Evolutionary conservation across 1,284 basidiomycete genomes (phyloP), one percentile per base, ranked within the genome.

Genomic region (Cystobasidium sp.): DNA sequence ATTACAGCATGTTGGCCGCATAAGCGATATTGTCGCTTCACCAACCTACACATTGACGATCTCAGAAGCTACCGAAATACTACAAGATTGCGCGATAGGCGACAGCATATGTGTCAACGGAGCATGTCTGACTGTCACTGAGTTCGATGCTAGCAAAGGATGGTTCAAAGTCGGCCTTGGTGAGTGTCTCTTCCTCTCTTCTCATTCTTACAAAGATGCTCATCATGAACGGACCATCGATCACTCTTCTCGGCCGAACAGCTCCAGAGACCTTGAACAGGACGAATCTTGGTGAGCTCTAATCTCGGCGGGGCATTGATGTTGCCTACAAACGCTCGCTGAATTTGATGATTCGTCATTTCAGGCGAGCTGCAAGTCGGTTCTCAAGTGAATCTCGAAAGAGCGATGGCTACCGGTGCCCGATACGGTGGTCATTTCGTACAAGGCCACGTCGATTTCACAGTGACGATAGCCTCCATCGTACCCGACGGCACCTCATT

Each of bases 371-470:
- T 93, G 75, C 87, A 87, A 77, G 88, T 90, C 8, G 93, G 92
- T 6, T 90, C 93, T 78, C 86, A 88, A 77, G 88, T 98, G 68
- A 98, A 99, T 83, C 87, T 96, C 65, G 96, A 99, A 85, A 88
- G 96, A 61, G 96, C 96, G 2, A 95, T 99, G 93, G 89, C 89
- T 16, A 90, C 91, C 0, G 91, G 96, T 83, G 89, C 89, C 10
- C 86, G 96, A 56, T 97, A 99, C 80, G 96, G 96, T 39, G 96
- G 96, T 6, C 96, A 99, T 82, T 95, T 97, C 81, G 97, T 99
- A 6, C 96, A 98, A 92, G 94, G 92, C 22, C 94, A 97, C 82
- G 91, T 99, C 76, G 97, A 99, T 81, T 89, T 88, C 6, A 96
- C 93, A 1, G 94, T 91, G 1, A 90, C 85, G 0, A 86, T 97